phyloP scores from a whole-genome alignment of 495 filamentous ascomycete species.

The Penicillium psychrofluorescens region DNA sequence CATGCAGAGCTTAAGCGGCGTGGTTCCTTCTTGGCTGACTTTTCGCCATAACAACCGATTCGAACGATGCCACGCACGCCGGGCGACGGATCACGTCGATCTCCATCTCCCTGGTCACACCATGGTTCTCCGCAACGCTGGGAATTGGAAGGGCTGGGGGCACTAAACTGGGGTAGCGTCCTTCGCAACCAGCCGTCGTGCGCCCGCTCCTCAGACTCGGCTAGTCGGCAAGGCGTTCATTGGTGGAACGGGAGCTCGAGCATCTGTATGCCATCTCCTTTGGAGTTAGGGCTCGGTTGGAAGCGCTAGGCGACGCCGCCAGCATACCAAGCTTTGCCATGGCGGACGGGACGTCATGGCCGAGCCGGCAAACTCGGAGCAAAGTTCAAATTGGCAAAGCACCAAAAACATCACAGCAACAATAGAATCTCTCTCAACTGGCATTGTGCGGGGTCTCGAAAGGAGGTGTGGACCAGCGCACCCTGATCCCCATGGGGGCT shows the following conservation, averaged over 20 bases:
- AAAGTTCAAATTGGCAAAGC: not conserved
- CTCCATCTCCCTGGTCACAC: constrained; percentile 1
- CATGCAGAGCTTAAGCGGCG: too few relatives aligned
- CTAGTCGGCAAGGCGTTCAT: too few relatives aligned
- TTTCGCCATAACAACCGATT: not conserved
- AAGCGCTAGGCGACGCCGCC: too few relatives aligned
- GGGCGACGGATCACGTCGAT: constrained; percentile 1
- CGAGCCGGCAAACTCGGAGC: not conserved
- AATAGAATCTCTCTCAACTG: not conserved
- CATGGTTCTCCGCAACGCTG: not conserved
- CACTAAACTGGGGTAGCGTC: constrained; percentile 4
- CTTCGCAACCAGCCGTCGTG: not conserved
- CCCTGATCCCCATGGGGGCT: constrained; percentile 18
- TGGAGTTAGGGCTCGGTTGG: too few relatives aligned
- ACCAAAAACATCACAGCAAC: constrained; percentile 2
- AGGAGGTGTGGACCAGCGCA: not conserved
- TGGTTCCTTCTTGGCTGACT: not conserved
- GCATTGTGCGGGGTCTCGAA: not conserved
- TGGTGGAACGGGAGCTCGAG: too few relatives aligned
- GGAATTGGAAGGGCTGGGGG: not conserved
- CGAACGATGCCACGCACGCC: not conserved
- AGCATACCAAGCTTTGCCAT: constrained; percentile 2
- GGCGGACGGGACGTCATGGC: not conserved
- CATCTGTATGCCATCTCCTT: too few relatives aligned
- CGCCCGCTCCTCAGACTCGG: too few relatives aligned